phyloP scores from a whole-genome alignment of 495 filamentous ascomycete genomes.

The Trichocladium uniseriatum region DNA sequence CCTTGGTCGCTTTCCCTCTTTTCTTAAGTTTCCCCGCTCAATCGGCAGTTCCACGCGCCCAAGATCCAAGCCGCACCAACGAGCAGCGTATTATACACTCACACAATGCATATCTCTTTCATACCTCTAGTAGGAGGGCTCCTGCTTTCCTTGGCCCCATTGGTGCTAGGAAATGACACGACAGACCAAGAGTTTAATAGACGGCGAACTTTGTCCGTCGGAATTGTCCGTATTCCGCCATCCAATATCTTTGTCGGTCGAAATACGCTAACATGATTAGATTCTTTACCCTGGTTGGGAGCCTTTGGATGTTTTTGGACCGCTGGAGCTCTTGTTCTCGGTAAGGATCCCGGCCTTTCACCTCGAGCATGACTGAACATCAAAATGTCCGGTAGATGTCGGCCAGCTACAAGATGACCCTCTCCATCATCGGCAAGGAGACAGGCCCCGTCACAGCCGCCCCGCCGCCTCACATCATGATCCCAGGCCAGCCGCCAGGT shows the following conservation, averaged over 20 bases:
- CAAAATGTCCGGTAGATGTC: neutral
- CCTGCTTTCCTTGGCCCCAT: neutral
- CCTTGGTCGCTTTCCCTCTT: too few relatives aligned
- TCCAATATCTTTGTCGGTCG: neutral
- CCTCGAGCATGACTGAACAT: neutral
- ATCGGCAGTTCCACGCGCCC: too few relatives aligned
- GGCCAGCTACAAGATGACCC: slow-evolving; percentile 9
- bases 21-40: too few relatives aligned
- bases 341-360: slow-evolving; percentile 31
- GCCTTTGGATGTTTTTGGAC: slow-evolving; percentile 42
- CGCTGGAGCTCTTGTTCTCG: slow-evolving; percentile 40
- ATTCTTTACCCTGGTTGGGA: slow-evolving; percentile 18
- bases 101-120: too few relatives aligned
- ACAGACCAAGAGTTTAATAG: slow-evolving; percentile 1
- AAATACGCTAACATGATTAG: neutral
- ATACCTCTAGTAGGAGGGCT: too few relatives aligned
- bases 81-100: too few relatives aligned
- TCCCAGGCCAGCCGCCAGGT: neutral
- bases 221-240: neutral
- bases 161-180: neutral
- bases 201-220: slow-evolving; percentile 5
- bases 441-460: slow-evolving; percentile 8
- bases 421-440: slow-evolving; percentile 13
- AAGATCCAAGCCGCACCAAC: too few relatives aligned
- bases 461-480: slow-evolving; percentile 4